A percentile compares a stretch with the other conserved stretches of the same genome.
phyloP scores from a whole-genome alignment of 2,329 filamentous ascomycete species.

The Cladosporium sp. region DNA sequence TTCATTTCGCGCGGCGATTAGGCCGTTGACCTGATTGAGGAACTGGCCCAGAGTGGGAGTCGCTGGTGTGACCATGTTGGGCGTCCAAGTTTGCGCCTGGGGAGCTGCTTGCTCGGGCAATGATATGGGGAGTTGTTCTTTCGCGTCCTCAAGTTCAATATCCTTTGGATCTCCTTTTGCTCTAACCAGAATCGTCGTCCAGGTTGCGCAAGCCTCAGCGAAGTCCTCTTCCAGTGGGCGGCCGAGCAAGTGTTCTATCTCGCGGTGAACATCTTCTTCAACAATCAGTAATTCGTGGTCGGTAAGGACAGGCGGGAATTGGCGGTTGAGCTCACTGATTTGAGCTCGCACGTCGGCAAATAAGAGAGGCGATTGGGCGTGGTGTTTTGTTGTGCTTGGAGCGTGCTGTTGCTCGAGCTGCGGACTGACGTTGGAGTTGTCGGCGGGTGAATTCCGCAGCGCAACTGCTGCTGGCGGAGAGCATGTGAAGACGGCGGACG shows the following conservation, averaged over 20 bases:
- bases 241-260: conserved; percentile 18
- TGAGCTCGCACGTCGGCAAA: conserved; percentile 11
- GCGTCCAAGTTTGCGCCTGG: conserved; percentile 5
- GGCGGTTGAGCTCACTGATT: conserved; percentile 14
- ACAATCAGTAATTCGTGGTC: conserved; percentile 1
- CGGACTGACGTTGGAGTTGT: not conserved
- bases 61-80: conserved; percentile 50
- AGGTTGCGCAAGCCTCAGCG: conserved; percentile 10
- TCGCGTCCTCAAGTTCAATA: not conserved
- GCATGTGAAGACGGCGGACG: conserved; percentile 6
- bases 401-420: not conserved
- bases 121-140: not conserved
- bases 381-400: not conserved
- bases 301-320: conserved; percentile 10
- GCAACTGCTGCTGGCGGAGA: not conserved
- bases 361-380: conserved; percentile 8
- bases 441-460: not conserved
- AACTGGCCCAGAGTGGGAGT: conserved; percentile 70
- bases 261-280: conserved; percentile 5
- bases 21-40: conserved; percentile 61
- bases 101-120: not conserved
- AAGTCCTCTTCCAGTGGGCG: conserved; percentile 17
- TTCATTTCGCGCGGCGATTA: conserved; percentile 65
- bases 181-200: conserved; percentile 12
- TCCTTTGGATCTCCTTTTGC: conserved; percentile 4